Conservation (phyloP, 2,329 filamentous ascomycete genomes). For the Cytospora chrysosperma region DNA sequence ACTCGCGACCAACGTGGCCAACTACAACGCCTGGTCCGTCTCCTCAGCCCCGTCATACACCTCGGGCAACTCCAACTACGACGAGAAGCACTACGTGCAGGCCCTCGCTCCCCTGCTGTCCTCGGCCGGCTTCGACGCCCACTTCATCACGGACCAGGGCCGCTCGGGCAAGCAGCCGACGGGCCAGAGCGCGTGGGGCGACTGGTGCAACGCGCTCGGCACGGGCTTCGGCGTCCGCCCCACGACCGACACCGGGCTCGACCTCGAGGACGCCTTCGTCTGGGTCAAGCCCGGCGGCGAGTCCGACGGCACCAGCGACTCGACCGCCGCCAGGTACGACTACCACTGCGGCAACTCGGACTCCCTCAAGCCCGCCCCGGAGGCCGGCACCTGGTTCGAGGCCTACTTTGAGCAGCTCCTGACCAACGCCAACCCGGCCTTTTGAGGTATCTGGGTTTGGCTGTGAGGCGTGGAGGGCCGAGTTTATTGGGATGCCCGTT, state of each 20-base stretch:
- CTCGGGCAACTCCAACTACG: constrained; percentile 48
- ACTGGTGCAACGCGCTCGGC: constrained; percentile 66
- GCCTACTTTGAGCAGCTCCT: constrained; percentile 59
- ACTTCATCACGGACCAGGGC: constrained; percentile 51
- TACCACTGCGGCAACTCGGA: constrained; percentile 50
- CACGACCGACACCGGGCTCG: constrained; percentile 58
- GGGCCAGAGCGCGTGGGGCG: constrained; percentile 59
- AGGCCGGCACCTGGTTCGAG: constrained; percentile 69
- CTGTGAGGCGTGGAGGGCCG: neutral
- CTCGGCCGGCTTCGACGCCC: constrained; percentile 43
- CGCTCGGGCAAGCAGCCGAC: constrained; percentile 61
- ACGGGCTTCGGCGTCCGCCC: constrained; percentile 67
- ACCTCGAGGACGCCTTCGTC: constrained; percentile 63
- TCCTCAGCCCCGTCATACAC: constrained; percentile 46
- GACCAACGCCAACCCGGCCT: constrained; percentile 55
- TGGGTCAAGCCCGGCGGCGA: constrained; percentile 69
- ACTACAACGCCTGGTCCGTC: constrained; percentile 53
- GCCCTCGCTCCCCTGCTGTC: constrained; percentile 65
- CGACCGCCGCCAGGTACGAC: constrained; percentile 51
- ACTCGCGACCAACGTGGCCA: constrained; percentile 58
- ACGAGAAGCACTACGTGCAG: constrained; percentile 55
- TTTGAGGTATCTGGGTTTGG: constrained; percentile 30
- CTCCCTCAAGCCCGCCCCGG: constrained; percentile 62
- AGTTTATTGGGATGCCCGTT: neutral
- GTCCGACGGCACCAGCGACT: constrained; percentile 52